These are phyloP conservation scores for Curvularia eragrostidis DNA, from an alignment of 2,329 filamentous ascomycete species.

Conservation along the genomic window DNA sequence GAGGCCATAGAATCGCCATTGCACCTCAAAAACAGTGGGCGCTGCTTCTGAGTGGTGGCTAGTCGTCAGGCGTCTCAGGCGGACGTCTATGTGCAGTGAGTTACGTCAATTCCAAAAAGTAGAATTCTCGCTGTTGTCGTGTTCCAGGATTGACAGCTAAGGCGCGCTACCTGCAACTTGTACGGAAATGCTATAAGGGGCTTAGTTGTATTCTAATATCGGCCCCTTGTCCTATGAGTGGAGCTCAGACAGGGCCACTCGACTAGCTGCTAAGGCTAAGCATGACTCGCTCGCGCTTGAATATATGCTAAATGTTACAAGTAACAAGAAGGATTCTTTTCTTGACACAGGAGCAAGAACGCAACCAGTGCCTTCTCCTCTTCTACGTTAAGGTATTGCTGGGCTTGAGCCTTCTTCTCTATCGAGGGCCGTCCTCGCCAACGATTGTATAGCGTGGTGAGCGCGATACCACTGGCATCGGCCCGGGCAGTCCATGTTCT, in stretches of 20 bases:
- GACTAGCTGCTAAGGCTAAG: too few relatives aligned
- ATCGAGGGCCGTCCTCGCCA: neutral
- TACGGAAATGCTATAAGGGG: too few relatives aligned
- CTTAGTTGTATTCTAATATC: too few relatives aligned
- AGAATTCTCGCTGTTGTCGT: neutral
- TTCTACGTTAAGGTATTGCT: conserved; percentile 19
- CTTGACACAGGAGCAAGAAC: conserved; percentile 27
- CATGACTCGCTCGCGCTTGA: too few relatives aligned
- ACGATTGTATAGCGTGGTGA: neutral
- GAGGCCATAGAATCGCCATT: neutral
- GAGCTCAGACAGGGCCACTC: too few relatives aligned
- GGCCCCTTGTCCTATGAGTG: too few relatives aligned
- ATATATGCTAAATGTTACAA: too few relatives aligned
- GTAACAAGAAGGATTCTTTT: too few relatives aligned
- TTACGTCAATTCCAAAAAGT: neutral
- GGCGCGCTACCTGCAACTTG: too few relatives aligned
- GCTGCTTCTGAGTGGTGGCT: neutral
- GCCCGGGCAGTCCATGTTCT: neutral
- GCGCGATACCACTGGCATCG: neutral
- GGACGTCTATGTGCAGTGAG: neutral
- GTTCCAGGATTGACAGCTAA: neutral
- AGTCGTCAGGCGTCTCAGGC: neutral
- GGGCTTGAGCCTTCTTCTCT: conserved; percentile 30
- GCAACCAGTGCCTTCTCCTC: neutral
- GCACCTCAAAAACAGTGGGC: neutral